Evolutionary conservation across 768 basidiomycete species (phyloP).

Genomic region (Lenzites betulinus): DNA sequence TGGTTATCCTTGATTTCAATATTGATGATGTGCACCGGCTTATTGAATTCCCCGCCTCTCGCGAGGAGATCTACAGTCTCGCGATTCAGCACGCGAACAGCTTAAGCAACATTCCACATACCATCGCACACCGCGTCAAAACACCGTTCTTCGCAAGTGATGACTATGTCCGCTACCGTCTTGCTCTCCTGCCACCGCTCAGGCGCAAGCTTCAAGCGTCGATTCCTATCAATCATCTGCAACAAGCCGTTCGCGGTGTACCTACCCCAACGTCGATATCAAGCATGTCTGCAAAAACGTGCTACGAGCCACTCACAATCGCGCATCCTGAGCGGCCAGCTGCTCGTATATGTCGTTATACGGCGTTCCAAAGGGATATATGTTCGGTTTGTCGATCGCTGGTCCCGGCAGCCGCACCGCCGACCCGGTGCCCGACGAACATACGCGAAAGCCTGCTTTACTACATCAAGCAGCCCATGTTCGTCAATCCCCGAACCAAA

Average conservation of each 20-base stretch:
- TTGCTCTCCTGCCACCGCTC: conserved; percentile 96
- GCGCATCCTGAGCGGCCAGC: conserved; percentile 76
- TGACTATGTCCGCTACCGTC: conserved; percentile 91
- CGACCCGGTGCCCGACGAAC: conserved; percentile 95
- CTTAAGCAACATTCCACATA: conserved; percentile 38
- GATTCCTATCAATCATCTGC: conserved; percentile 95
- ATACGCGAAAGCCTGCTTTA: conserved; percentile 88
- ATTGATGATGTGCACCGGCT: conserved; percentile 94
- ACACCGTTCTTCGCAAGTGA: conserved; percentile 98
- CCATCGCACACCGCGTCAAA: conserved; percentile 99
- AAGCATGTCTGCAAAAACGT: neutral
- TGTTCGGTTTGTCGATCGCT: conserved; percentile 96
- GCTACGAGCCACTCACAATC: conserved; percentile 56
- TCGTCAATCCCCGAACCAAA: neutral
- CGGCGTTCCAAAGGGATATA: conserved; percentile 95
- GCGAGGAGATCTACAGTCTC: conserved; percentile 68
- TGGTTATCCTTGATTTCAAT: conserved; percentile 99
- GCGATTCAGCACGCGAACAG: conserved; percentile 9
- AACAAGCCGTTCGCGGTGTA: conserved; percentile 93
- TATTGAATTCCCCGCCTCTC: conserved; percentile 90
- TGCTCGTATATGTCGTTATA: conserved; percentile 96
- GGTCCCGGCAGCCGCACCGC: conserved; percentile 95
- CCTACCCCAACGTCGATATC: conserved; percentile 40
- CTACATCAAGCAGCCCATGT: conserved; percentile 43
- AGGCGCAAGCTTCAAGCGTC: conserved; percentile 87